Conservation (phyloP, 371 early-diverging fungal genomes). For the Mucor indicus region DNA sequence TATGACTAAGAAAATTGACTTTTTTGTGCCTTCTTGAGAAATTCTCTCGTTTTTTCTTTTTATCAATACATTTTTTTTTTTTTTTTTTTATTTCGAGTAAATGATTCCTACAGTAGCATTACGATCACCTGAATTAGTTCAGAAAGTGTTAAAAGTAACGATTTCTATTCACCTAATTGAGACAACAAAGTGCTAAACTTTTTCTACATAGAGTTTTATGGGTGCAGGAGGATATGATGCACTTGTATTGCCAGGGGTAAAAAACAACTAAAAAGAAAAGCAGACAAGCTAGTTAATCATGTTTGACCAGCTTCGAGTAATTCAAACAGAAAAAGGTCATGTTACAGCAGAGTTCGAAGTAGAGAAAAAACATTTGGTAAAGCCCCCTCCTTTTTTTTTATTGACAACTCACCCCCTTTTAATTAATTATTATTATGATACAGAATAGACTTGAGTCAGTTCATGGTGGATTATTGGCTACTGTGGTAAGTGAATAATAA, state of each 20-base stretch:
- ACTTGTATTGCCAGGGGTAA: conserved; percentile 46
- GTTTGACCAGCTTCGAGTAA: conserved; percentile 39
- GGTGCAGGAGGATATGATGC: conserved; percentile 39
- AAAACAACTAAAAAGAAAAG: background rate
- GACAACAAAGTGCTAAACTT: background rate
- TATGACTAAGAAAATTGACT: too few relatives aligned
- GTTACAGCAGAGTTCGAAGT: conserved; percentile 50
- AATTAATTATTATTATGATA: background rate
- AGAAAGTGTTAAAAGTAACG: conserved; percentile 19
- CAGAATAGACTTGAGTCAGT: conserved; percentile 59
- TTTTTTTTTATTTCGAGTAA: too few relatives aligned
- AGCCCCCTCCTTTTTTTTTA: background rate
- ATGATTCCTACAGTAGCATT: conserved; percentile 16
- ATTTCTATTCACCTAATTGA: too few relatives aligned
- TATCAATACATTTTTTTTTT: too few relatives aligned
- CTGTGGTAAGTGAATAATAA: conserved; percentile 37
- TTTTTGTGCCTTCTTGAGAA: too few relatives aligned
- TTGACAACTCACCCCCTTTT: background rate
- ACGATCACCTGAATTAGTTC: conserved; percentile 11
- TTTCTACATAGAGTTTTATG: conserved; percentile 30
- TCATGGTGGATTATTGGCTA: conserved; percentile 61
- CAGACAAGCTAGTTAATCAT: background rate
- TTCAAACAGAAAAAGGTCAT: conserved; percentile 38
- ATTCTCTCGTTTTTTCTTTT: too few relatives aligned
- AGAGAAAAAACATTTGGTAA: conserved; percentile 55